Conservation (phyloP, 345 rosid species). For the Pistacia integerrima region DNA sequence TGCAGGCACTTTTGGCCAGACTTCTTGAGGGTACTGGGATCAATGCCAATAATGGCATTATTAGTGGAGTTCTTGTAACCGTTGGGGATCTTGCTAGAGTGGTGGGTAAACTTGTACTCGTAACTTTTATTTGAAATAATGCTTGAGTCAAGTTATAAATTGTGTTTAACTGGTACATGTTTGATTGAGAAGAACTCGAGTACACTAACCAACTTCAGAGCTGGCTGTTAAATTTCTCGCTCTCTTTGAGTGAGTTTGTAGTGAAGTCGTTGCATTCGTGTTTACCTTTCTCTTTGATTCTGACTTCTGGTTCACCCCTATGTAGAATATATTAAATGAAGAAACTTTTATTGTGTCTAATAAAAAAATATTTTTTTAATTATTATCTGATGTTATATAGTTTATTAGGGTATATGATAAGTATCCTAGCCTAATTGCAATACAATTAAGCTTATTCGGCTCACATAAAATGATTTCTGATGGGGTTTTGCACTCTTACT, state of each 20-base stretch:
- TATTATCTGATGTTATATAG: background rate
- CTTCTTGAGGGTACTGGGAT: slow-evolving; percentile 82
- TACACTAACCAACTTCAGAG: too few species aligned
- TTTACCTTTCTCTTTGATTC: too few species aligned
- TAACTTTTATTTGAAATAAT: background rate
- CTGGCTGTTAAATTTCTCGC: too few species aligned
- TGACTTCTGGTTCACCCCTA: too few species aligned
- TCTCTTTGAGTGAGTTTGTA: too few species aligned
- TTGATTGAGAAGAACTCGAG: background rate
- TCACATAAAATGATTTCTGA: background rate
- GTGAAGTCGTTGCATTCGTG: too few species aligned
- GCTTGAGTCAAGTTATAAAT: background rate
- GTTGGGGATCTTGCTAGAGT: slow-evolving; percentile 99
- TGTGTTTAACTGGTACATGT: background rate
- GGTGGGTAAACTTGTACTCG: slow-evolving; percentile 54
- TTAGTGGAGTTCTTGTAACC: slow-evolving; percentile 94
- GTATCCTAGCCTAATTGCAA: background rate
- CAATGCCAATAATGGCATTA: slow-evolving; percentile 83
- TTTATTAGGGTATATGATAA: background rate
- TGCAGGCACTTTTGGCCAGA: slow-evolving; percentile 94
- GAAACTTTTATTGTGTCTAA: too few species aligned
- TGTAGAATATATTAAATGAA: too few species aligned
- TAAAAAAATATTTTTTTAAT: background rate
- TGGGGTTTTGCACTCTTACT: background rate
- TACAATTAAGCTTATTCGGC: background rate